Conservation (phyloP, 176 grass and related monocot genomes). For the Oryza nivara region DNA sequence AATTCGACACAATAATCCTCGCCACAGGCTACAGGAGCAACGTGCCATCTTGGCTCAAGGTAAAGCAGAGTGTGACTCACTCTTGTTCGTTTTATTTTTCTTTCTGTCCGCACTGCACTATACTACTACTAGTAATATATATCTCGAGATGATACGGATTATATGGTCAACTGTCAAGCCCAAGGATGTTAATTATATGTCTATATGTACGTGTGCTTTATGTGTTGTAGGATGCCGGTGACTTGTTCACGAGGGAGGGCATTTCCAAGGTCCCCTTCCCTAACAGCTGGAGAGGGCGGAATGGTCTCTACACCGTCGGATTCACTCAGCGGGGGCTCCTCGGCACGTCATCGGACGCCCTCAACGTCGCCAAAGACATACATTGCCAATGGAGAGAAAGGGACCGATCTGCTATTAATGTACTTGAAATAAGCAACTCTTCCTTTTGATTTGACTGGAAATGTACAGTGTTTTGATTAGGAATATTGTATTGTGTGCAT, state of each 20-base stretch:
- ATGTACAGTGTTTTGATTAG: constrained; percentile 37
- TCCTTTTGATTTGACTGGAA: constrained; percentile 23
- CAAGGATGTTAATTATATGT: background rate
- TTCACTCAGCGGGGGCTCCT: constrained; percentile 82
- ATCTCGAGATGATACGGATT: background rate
- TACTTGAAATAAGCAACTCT: background rate
- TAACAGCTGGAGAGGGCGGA: constrained; percentile 73
- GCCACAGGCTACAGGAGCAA: constrained; percentile 95
- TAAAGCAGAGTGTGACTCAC: constrained; percentile 40
- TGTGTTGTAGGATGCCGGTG: constrained; percentile 53
- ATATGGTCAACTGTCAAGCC: constrained; percentile 21
- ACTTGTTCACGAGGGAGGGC: constrained; percentile 69
- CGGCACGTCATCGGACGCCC: constrained; percentile 74
- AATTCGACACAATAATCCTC: constrained; percentile 83
- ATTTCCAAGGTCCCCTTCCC: constrained; percentile 64
- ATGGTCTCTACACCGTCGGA: constrained; percentile 83
- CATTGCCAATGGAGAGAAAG: constrained; percentile 59
- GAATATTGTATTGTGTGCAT: constrained; percentile 15
- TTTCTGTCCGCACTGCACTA: background rate
- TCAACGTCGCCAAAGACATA: constrained; percentile 73
- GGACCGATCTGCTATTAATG: background rate
- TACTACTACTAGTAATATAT: background rate
- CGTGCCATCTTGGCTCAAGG: constrained; percentile 98
- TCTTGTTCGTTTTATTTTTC: constrained; percentile 26
- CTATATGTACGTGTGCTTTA: background rate